Conservation (phyloP, 2,329 filamentous ascomycete species). For the Ophiobolus disseminans region DNA sequence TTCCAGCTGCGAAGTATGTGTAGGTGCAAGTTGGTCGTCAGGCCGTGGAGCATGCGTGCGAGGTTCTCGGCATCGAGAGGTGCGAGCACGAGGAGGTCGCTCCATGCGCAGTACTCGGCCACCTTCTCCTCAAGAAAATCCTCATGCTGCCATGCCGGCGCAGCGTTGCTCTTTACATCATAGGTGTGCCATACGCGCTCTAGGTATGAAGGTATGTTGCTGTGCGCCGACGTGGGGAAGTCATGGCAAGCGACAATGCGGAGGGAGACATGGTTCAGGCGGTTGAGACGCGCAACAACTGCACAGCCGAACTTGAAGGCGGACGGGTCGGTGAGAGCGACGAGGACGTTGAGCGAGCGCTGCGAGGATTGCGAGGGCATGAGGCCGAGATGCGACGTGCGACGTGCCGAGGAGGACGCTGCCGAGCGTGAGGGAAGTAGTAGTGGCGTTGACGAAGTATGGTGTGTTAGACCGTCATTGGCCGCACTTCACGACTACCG, state of each 20-base stretch:
- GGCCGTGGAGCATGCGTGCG: slow-evolving; percentile 85
- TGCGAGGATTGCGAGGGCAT: slow-evolving; percentile 30
- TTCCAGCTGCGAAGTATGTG: slow-evolving; percentile 88
- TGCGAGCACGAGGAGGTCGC: slow-evolving; percentile 82
- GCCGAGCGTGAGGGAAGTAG: slow-evolving; percentile 3
- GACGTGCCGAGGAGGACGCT: slow-evolving; percentile 9
- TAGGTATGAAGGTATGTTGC: slow-evolving; percentile 33
- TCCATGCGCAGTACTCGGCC: slow-evolving; percentile 81
- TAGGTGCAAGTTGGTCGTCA: slow-evolving; percentile 80
- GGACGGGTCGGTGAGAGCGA: slow-evolving; percentile 69
- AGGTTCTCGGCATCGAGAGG: slow-evolving; percentile 85
- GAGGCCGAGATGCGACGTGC: slow-evolving; percentile 11
- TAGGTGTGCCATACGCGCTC: slow-evolving; percentile 43
- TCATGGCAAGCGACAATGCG: slow-evolving; percentile 40
- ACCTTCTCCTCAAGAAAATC: slow-evolving; percentile 59
- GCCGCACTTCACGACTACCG: slow-evolving; percentile 13
- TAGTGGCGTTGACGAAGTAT: background rate
- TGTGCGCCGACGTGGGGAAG: slow-evolving; percentile 29
- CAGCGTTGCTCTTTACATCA: slow-evolving; percentile 23
- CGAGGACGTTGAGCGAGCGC: slow-evolving; percentile 59
- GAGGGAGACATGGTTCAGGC: slow-evolving; percentile 67
- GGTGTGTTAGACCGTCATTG: slow-evolving; percentile 30
- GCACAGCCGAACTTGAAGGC: slow-evolving; percentile 71
- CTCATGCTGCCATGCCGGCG: slow-evolving; percentile 32
- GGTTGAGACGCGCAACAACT: slow-evolving; percentile 71